A percentile compares a stretch with the other conserved stretches of the same genome.
phyloP scores from a whole-genome alignment of 768 basidiomycete species.

The Tylopilus sp. region DNA sequence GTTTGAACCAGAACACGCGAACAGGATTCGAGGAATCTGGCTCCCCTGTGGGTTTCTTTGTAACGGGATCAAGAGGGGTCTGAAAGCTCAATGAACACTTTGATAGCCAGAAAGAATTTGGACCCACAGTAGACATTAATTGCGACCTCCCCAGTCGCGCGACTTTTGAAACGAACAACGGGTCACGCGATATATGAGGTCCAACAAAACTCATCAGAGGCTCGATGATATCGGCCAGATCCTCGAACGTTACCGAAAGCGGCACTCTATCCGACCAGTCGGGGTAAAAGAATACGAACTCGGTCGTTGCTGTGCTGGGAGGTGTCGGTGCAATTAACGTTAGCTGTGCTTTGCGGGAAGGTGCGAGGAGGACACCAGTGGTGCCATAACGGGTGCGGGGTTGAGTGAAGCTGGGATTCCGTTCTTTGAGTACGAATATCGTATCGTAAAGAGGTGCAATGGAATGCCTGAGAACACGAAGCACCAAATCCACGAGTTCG shows the following conservation, averaged over 20 bases:
- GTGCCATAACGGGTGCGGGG: constrained; percentile 63
- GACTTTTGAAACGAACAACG: constrained; percentile 74
- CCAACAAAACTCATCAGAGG: constrained; percentile 80
- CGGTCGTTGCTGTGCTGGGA: constrained; percentile 65
- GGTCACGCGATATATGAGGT: constrained; percentile 75
- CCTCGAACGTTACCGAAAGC: constrained; percentile 57
- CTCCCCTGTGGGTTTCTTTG: constrained; percentile 55
- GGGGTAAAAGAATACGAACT: constrained; percentile 90
- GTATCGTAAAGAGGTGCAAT: constrained; percentile 64
- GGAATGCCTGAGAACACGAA: constrained; percentile 70
- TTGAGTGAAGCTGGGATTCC: constrained; percentile 57
- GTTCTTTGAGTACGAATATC: constrained; percentile 50
- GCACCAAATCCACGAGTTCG: constrained; percentile 82
- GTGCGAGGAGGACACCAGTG: constrained; percentile 49
- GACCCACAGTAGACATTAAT: constrained; percentile 49
- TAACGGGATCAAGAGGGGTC: constrained; percentile 52
- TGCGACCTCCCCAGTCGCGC: constrained; percentile 72
- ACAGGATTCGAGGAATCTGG: constrained; percentile 57
- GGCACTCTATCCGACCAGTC: constrained; percentile 75
- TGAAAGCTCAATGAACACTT: constrained; percentile 22
- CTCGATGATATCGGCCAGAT: constrained; percentile 71
- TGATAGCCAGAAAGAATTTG: background rate
- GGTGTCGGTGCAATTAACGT: constrained; percentile 80
- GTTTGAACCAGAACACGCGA: constrained; percentile 79
- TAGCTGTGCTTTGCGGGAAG: constrained; percentile 60